Evolutionary conservation across 148 eudicot genomes (phyloP).

Genomic region (Linanthus parryae): DNA sequence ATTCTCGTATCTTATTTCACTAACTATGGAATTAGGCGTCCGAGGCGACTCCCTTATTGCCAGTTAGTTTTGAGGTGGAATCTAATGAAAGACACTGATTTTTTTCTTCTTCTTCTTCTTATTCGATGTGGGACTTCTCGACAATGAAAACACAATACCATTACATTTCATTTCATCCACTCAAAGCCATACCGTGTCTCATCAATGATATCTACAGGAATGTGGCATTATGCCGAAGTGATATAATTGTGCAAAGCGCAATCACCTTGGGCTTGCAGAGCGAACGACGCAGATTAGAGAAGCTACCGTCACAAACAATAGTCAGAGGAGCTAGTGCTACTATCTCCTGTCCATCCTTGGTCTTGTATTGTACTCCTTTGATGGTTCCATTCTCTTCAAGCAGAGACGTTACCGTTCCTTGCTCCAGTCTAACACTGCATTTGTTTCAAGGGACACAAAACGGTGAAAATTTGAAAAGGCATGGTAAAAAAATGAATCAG

Average conservation of each 20-base stretch:
- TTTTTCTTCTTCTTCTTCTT: no score
- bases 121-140: no score
- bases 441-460: background rate
- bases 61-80: no score
- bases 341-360: conserved; percentile 41
- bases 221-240: no score
- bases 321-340: conserved; percentile 62
- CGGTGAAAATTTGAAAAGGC: background rate
- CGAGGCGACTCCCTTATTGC: no score
- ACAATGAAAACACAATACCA: no score
- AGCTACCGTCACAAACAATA: conserved; percentile 72
- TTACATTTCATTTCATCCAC: no score
- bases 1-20: no score
- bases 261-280: conserved; percentile 64
- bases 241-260: background rate
- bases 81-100: no score
- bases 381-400: conserved; percentile 52
- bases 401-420: conserved; percentile 68
- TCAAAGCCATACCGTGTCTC: background rate
- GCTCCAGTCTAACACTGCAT: conserved; percentile 59
- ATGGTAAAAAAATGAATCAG: no score
- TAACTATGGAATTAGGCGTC: no score
- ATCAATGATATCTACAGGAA: background rate
- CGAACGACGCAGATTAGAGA: conserved; percentile 58
- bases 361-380: conserved; percentile 67